Percentiles rank a stretch among this genome's conserved stretches.
Evolutionary conservation across 805 yeast genomes (phyloP).

Genomic region (Candida bentonensis): DNA sequence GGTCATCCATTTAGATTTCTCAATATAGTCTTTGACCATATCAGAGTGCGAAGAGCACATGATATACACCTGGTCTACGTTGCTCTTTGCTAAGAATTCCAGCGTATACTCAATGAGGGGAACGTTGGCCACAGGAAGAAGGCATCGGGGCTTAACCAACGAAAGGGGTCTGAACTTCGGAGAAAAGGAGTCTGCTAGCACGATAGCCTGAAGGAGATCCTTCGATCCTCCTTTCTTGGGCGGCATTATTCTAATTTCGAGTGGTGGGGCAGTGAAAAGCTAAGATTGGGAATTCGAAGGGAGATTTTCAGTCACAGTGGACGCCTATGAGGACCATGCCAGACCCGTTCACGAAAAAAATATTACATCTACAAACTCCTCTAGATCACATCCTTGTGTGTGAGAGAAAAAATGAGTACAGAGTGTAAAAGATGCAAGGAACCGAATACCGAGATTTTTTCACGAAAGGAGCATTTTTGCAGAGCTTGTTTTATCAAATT

Average conservation of each 20-base stretch:
- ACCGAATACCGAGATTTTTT: slow-evolving; percentile 27
- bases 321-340: too few relatives aligned
- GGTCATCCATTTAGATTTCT: slow-evolving; percentile 27
- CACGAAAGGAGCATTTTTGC: slow-evolving; percentile 58
- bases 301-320: too few relatives aligned
- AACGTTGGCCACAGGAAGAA: slow-evolving; percentile 81
- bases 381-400: slow-evolving; percentile 9
- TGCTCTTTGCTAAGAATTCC: slow-evolving; percentile 83
- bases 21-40: slow-evolving; percentile 71
- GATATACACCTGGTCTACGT: slow-evolving; percentile 77
- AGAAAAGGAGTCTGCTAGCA: slow-evolving; percentile 85
- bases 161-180: slow-evolving; percentile 90
- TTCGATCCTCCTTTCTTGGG: slow-evolving; percentile 10
- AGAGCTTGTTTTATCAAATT: slow-evolving; percentile 53
- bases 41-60: slow-evolving; percentile 88
- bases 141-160: slow-evolving; percentile 72
- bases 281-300: too few relatives aligned
- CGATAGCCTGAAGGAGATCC: slow-evolving; percentile 66
- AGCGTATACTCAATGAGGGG: slow-evolving; percentile 91
- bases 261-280: too few relatives aligned
- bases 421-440: slow-evolving; percentile 38
- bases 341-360: too few relatives aligned
- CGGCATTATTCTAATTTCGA: slow-evolving; percentile 7
- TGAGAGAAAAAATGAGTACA: slow-evolving; percentile 2
- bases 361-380: slow-evolving; percentile 7